Conservation (phyloP, 768 basidiomycete genomes). For the Suillus paluster region DNA sequence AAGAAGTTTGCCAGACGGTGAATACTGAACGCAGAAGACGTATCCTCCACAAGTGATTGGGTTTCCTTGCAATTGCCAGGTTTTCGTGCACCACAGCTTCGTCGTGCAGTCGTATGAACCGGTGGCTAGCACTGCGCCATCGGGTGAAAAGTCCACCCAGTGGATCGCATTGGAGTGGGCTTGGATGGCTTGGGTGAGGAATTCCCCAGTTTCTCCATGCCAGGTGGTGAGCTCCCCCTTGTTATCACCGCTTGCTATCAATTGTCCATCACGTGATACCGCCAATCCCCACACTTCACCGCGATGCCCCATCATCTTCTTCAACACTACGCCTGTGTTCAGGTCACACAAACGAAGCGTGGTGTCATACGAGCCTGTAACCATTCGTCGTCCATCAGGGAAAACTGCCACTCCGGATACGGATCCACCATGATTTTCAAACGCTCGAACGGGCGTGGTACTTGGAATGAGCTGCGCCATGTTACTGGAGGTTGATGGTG, state of each 20-base stretch:
- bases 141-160: background rate
- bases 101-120: background rate
- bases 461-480: background rate
- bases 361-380: background rate
- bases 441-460: background rate
- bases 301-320: background rate
- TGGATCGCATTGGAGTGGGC: background rate
- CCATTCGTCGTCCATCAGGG: background rate
- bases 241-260: background rate
- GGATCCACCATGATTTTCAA: background rate
- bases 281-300: background rate
- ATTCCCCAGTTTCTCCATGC: background rate
- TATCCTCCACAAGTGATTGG: fast-evolving
- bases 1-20: background rate
- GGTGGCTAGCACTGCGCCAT: background rate
- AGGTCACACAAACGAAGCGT: background rate
- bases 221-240: background rate
- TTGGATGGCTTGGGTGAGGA: background rate
- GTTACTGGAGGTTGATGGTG: background rate
- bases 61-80: background rate
- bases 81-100: background rate
- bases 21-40: background rate
- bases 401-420: background rate
- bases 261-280: background rate
- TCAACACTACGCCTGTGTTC: background rate